These are phyloP conservation scores for Salix exigua DNA, from an alignment of 345 rosid genomes.

Conservation along the genomic window DNA sequence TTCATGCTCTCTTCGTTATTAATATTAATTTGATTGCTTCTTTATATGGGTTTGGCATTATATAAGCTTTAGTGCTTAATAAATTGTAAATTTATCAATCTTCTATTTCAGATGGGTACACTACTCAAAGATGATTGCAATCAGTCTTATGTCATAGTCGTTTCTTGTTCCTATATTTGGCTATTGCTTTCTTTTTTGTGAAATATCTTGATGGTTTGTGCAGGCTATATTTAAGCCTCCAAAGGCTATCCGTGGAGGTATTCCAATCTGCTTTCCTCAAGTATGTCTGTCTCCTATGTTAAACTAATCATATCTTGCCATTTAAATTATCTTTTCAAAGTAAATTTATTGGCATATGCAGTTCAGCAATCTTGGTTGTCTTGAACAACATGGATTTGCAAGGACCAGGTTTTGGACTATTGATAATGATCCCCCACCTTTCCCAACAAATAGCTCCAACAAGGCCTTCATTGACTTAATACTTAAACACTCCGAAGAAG, in stretches of 20 bases:
- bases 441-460: slow-evolving; percentile 9
- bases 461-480: slow-evolving; percentile 29
- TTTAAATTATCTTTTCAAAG: not conserved
- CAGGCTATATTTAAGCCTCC: slow-evolving; percentile 31
- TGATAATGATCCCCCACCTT: slow-evolving; percentile 30
- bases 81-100: not conserved
- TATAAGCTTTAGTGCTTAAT: not conserved
- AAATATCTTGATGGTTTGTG: slow-evolving; percentile 1
- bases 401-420: slow-evolving; percentile 26
- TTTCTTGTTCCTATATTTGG: not conserved
- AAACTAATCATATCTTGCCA: not conserved
- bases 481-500: slow-evolving; percentile 23
- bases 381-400: slow-evolving; percentile 34
- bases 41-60: not conserved
- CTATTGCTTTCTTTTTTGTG: not conserved
- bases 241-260: slow-evolving; percentile 28
- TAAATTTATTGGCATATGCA: slow-evolving; percentile 8
- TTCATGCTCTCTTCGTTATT: not conserved
- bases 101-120: not conserved
- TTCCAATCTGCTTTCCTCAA: slow-evolving; percentile 33
- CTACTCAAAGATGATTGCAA: not conserved
- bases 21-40: not conserved
- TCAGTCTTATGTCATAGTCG: not conserved
- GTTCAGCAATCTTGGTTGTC: slow-evolving; percentile 25
- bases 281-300: slow-evolving; percentile 7